Percentiles rank a stretch among this genome's conserved stretches.
These are phyloP conservation scores for Salix udensis DNA, from an alignment of 345 rosid species.

Conservation along the genomic window DNA sequence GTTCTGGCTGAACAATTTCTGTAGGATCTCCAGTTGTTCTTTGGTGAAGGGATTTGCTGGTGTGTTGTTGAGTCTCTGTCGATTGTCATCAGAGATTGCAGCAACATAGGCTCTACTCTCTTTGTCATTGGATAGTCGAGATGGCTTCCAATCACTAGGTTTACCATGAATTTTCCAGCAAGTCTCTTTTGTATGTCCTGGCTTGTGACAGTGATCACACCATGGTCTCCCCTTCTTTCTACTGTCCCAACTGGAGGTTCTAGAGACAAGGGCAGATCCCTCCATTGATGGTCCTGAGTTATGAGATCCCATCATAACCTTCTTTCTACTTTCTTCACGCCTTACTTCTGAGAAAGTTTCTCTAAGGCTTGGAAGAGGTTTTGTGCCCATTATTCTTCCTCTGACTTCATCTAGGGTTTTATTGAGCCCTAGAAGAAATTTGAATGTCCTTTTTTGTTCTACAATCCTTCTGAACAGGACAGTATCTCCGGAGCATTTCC, in stretches of 20 bases:
- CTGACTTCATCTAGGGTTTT: neutral
- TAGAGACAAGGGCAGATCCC: neutral
- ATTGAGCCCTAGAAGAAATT: neutral
- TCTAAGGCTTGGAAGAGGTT: neutral
- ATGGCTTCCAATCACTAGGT: no score
- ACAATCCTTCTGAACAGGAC: neutral
- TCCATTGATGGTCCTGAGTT: neutral
- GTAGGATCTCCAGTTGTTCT: neutral
- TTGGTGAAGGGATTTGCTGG: neutral
- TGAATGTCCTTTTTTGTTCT: no score
- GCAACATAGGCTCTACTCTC: neutral
- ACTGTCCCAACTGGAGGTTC: neutral
- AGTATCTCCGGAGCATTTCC: neutral
- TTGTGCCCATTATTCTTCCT: neutral
- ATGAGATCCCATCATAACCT: neutral
- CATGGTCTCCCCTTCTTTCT: no score
- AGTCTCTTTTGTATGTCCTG: no score
- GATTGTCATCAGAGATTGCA: no score
- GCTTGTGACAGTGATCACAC: no score
- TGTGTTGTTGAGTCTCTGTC: no score
- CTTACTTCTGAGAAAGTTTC: neutral
- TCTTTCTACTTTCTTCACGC: neutral
- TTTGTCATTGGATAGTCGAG: no score
- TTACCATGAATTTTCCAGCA: no score
- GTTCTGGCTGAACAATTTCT: neutral